phyloP scores from a whole-genome alignment of 2,329 filamentous ascomycete genomes.

The Ilyonectria mors-panacis region DNA sequence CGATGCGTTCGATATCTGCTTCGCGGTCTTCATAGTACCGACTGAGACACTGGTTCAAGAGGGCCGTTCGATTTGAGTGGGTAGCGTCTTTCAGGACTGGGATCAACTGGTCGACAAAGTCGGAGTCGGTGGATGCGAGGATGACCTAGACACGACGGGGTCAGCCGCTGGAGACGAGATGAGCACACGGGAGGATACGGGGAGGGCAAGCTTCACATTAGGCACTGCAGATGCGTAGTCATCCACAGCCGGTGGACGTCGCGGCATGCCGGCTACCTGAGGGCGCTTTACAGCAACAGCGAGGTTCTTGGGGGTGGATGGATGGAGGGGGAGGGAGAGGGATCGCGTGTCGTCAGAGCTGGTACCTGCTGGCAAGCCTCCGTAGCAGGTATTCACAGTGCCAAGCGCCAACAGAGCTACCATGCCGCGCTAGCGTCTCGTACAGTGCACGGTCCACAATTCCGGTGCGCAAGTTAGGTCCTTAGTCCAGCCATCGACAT shows the following conservation, averaged over 20 bases:
- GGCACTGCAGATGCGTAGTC: slow-evolving; percentile 64
- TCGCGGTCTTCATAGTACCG: slow-evolving; percentile 91
- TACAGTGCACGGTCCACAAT: background rate
- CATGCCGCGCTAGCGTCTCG: background rate
- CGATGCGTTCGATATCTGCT: slow-evolving; percentile 92
- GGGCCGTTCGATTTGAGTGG: slow-evolving; percentile 78
- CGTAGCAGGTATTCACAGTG: background rate
- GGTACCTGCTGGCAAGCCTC: slow-evolving; percentile 16
- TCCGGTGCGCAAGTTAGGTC: background rate
- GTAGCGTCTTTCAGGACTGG: slow-evolving; percentile 94
- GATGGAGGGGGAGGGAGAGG: slow-evolving; percentile 27
- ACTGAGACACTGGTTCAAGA: slow-evolving; percentile 78
- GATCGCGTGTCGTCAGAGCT: slow-evolving; percentile 39
- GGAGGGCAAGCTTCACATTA: slow-evolving; percentile 54
- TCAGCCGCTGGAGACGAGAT: slow-evolving; percentile 27
- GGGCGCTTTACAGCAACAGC: slow-evolving; percentile 18
- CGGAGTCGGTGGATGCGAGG: slow-evolving; percentile 88
- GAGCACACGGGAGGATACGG: background rate
- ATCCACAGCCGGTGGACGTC: slow-evolving; percentile 61
- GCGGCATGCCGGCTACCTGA: slow-evolving; percentile 56
- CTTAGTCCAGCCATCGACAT: too few relatives aligned
- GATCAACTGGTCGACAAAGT: slow-evolving; percentile 96
- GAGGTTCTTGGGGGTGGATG: slow-evolving; percentile 31
- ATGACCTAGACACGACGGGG: slow-evolving; percentile 77
- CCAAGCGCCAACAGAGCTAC: background rate